Base-by-base conservation (phyloP, 2,329 filamentous ascomycete genomes). In the Waltergamsia citrina region DNA sequence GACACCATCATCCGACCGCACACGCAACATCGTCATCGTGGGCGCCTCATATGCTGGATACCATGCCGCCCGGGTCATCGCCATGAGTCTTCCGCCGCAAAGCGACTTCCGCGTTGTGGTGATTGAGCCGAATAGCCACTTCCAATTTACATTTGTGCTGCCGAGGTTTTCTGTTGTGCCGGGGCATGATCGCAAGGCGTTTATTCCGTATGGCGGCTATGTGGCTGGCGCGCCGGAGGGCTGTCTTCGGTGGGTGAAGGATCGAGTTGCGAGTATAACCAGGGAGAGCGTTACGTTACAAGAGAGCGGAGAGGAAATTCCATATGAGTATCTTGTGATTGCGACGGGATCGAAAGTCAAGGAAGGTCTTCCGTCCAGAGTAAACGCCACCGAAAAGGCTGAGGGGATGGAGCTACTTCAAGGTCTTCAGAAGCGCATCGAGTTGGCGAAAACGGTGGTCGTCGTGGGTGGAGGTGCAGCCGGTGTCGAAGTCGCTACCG, bases 381-480 rank as follows among this genome's bases (percentile, higher is more conserved):
- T 72, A 1, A 56, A 56, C 6, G 53, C 50, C 0, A 52, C 60
- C 4, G 53, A 58, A 4, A 71, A 67, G 38, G 36, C 40, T 0
- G 55, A 59, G 12, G 69, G 63, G 0, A 52, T 67, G 15, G 43
- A 48, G 32, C 54, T 59, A n/a, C 41, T 78, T 24, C 52, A 51
- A 28, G 46, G 46, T 3, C 60, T 72, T 48, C 72, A 74, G 49
- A 41, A 44, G 1, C 51, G 51, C 3, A 65, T 78, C 32, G 55
- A 56, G 26, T 42, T 46, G 0, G 62, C 68, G 2, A 48, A 48
- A 10, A 57, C 55, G 20, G 42, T 74, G 6, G 66, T 71, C 3
- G 60, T 74, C 0, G 60, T 72, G 0, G 76, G 75, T 3, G 74
- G 72, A 0, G 75, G 75, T 3, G 72, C 76, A 1, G 75, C 74